phyloP scores from a whole-genome alignment of 2,329 filamentous ascomycete species.

The Penicillium italicum region DNA sequence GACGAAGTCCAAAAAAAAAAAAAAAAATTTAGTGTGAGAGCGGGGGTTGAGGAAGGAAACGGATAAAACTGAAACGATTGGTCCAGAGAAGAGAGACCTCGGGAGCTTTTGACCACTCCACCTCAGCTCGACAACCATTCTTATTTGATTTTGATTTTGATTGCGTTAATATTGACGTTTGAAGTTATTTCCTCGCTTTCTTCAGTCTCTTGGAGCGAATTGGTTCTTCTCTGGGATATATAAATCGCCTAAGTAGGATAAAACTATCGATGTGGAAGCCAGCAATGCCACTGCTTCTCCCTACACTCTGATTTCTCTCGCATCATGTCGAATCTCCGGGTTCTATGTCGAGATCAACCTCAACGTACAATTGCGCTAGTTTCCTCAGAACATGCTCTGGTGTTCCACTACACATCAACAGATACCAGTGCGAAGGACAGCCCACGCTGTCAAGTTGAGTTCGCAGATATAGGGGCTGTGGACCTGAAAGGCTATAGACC shows the following conservation, averaged over 20 bases:
- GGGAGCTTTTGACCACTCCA: background rate
- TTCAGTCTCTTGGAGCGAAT: background rate
- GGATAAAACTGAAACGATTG: too few relatives aligned
- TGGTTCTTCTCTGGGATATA: background rate
- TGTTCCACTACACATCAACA: slow-evolving; percentile 74
- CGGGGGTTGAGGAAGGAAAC: slow-evolving; percentile 17
- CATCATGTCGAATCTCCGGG: slow-evolving; percentile 61
- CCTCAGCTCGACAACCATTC: background rate
- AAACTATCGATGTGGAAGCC: background rate
- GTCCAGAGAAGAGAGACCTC: background rate
- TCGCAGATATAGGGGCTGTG: slow-evolving; percentile 60
- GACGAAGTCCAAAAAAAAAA: background rate
- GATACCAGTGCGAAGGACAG: slow-evolving; percentile 51
- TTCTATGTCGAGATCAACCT: slow-evolving; percentile 81
- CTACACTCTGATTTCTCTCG: background rate
- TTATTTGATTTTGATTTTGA: background rate
- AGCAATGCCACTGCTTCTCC: slow-evolving; percentile 8
- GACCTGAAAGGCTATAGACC: slow-evolving; percentile 74
- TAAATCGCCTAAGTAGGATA: slow-evolving; percentile 2
- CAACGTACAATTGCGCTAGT: slow-evolving; percentile 84
- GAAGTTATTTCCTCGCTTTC: background rate
- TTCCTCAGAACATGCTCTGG: slow-evolving; percentile 72
- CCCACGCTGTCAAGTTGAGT: slow-evolving; percentile 82
- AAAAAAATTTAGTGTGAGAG: slow-evolving; percentile 7
- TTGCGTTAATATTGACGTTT: background rate